Evolutionary conservation across 1,284 basidiomycete species (phyloP).

Genomic region (Ustilago crameri): DNA sequence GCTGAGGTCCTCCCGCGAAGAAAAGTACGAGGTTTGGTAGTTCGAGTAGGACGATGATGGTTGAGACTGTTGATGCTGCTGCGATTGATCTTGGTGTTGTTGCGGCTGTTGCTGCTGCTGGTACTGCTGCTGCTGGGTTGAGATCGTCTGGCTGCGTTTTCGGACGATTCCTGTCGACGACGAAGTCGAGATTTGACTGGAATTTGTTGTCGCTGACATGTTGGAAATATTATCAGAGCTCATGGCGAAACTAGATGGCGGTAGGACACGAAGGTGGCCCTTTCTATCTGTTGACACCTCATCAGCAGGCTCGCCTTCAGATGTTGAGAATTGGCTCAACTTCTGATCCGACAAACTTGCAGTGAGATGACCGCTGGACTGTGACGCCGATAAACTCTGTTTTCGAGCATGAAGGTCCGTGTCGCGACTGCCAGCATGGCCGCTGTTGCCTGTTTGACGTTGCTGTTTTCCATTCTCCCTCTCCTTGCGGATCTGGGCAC

Average conservation of each 20-base stretch:
- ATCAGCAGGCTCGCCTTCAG: constrained; percentile 9
- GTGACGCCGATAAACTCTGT: constrained; percentile 1
- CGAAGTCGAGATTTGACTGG: constrained; percentile 36
- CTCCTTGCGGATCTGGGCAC: constrained; percentile 49
- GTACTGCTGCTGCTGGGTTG: constrained; percentile 13
- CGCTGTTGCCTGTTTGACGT: background rate
- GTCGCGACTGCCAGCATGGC: constrained; percentile 3
- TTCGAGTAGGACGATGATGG: background rate
- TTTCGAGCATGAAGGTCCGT: constrained; percentile 11
- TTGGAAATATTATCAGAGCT: constrained; percentile 34
- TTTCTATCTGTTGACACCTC: constrained; percentile 18
- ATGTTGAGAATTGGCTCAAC: constrained; percentile 17
- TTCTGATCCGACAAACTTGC: constrained; percentile 43
- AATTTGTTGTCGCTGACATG: constrained; percentile 21
- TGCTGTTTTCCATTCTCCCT: constrained; percentile 35
- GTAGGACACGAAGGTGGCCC: constrained; percentile 24
- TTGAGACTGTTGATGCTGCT: constrained; percentile 17
- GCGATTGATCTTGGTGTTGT: constrained; percentile 25
- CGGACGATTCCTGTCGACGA: constrained; percentile 25
- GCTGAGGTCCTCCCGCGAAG: constrained; percentile 2
- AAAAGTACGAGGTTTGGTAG: background rate
- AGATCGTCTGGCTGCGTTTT: constrained; percentile 33
- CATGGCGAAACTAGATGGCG: constrained; percentile 27
- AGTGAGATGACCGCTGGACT: constrained; percentile 7
- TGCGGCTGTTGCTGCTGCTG: constrained; percentile 17